Evolutionary conservation across 495 filamentous ascomycete genomes (phyloP).

Genomic region (Melanomma pulvis-pyrius): DNA sequence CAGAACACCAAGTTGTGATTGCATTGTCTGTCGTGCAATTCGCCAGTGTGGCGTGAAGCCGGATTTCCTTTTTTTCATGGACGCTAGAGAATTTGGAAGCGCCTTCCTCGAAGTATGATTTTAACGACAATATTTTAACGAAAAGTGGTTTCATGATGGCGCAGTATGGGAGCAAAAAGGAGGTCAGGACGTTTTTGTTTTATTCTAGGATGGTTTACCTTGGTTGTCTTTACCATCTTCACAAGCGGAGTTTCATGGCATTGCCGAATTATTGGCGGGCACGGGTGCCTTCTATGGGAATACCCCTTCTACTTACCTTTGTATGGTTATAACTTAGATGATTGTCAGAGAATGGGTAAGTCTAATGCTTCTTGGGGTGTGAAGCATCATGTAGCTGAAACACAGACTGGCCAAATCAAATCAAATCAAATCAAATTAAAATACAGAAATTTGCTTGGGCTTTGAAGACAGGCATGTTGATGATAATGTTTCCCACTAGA

Average conservation of each 20-base stretch:
- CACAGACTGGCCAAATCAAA: not conserved
- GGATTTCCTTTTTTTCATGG: not conserved
- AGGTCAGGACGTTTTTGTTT: not conserved
- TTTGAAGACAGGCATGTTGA: not conserved
- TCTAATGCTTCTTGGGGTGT: not conserved
- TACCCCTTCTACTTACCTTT: not conserved
- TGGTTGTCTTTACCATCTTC: not conserved
- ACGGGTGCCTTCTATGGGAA: not conserved
- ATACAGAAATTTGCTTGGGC: not conserved
- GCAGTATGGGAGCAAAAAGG: not conserved
- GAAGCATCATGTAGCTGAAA: not conserved
- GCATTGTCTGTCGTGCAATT: not conserved
- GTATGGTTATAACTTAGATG: not conserved
- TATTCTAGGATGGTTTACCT: not conserved
- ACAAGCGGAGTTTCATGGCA: constrained; percentile 1
- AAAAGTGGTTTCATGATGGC: not conserved
- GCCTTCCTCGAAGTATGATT: not conserved
- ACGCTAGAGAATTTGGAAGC: not conserved
- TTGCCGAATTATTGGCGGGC: not conserved
- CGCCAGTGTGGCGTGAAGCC: not conserved
- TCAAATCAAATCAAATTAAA: not conserved
- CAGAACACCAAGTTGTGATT: constrained; percentile 41
- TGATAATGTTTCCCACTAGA: too few relatives aligned
- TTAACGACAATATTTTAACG: not conserved
- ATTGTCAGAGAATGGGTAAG: too few relatives aligned